Conservation (phyloP, 2,329 filamentous ascomycete genomes). For the Sporothrix phasma region DNA sequence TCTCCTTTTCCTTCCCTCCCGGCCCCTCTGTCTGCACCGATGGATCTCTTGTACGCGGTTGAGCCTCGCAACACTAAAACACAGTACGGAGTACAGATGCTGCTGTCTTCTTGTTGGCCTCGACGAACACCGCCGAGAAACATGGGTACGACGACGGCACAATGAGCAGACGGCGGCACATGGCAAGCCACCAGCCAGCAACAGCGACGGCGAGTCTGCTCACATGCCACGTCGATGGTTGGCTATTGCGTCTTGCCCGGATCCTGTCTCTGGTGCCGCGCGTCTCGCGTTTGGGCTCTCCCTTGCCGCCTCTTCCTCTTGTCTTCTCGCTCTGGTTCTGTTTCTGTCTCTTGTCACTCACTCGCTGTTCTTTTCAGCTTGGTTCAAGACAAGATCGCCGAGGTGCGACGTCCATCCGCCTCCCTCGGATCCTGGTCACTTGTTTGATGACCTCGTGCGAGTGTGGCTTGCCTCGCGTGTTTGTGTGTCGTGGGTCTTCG, state of each 20-base stretch:
- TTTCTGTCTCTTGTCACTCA: background rate
- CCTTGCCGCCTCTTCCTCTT: background rate
- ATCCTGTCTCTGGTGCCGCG: background rate
- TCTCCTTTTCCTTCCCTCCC: background rate
- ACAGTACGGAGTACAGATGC: no score
- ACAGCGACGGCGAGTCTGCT: background rate
- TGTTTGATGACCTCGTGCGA: slow-evolving; percentile 2
- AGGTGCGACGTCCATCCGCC: background rate
- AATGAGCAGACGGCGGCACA: background rate
- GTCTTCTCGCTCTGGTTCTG: no score
- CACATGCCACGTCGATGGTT: background rate
- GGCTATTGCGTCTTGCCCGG: background rate
- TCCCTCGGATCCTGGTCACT: background rate
- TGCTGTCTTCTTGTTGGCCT: no score
- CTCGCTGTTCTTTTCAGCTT: background rate
- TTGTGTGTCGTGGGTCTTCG: background rate
- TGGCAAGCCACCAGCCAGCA: background rate
- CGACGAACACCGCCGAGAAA: background rate
- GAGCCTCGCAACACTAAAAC: background rate
- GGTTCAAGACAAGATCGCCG: slow-evolving; percentile 2
- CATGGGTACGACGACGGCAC: background rate
- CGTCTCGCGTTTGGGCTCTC: background rate
- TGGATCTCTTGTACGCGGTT: background rate
- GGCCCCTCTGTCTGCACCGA: background rate
- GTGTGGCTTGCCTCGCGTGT: background rate